Base-by-base conservation (phyloP, 345 rosid genomes). In the Syzygium jambos region DNA sequence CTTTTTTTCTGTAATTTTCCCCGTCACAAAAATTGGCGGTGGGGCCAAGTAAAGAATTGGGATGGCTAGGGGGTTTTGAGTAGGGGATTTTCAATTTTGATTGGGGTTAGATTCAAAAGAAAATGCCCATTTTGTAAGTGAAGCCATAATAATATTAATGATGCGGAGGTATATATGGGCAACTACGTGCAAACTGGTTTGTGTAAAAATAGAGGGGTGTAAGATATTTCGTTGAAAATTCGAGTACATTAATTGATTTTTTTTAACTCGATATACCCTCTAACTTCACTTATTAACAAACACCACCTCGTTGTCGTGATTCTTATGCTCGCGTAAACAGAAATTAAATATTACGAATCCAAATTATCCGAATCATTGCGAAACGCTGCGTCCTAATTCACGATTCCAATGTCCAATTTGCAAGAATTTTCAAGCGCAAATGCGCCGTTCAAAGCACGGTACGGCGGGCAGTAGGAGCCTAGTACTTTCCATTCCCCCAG, bases 101-200 rank as follows among this genome's bases (percentile, higher is more conserved):
- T 61, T 0, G 29, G 1, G 68, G 17, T 7, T 61, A 5, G 68
- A 6, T 27, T 61, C 1, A 0, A 61, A 59, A 59, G 30, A 59
- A 29, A 59, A n/a, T 61, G 68, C 9, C 68, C 34, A 12, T 52
- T 61, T 27, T 61, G 17, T 61, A 27, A 61, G 30, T 61, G 17
- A 61, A 61, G 17, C 34, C 68, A 61, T n/a, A n/a, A 61, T 61
- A n/a, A 12, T 27, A 27, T n/a, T 27, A 61, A 61, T 61, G 68
- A 27, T 8, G 3, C 2, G 29, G 2, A 11, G 30, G 3, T 27
- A 12, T 12, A 27, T 61, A 27, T 1, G 4, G 9, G 7, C 4
- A 3, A 27, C 16, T 12, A 12, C 5, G 30, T 27, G 68, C 34
- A 27, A 61, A 27, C 2, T 12, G 34, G 17, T 11, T 1, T n/a